phyloP scores from a whole-genome alignment of 768 basidiomycete genomes.

The Lactifluus pinguis region DNA sequence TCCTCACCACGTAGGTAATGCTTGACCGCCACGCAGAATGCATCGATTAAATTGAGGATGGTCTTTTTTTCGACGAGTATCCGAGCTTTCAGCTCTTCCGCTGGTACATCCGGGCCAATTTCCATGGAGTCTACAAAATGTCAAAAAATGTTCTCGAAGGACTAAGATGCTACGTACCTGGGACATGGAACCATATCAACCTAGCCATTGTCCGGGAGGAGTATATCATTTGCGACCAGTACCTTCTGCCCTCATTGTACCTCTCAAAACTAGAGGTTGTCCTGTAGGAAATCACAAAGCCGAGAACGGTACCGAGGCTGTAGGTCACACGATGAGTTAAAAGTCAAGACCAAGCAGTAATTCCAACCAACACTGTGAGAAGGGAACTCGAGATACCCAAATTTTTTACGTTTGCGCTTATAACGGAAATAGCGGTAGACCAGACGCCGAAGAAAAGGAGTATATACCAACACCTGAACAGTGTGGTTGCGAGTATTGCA shows the following conservation, averaged over 20 bases:
- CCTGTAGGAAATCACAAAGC: slow-evolving; percentile 65
- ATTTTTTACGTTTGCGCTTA: slow-evolving; percentile 38
- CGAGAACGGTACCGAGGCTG: slow-evolving; percentile 54
- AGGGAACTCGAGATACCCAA: slow-evolving; percentile 43
- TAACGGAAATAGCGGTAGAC: slow-evolving; percentile 47
- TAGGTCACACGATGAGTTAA: slow-evolving; percentile 24
- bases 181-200: slow-evolving; percentile 60
- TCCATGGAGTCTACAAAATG: slow-evolving; percentile 23
- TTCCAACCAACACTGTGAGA: slow-evolving; percentile 52
- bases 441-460: slow-evolving; percentile 56
- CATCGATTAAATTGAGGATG: slow-evolving; percentile 56
- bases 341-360: background rate
- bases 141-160: background rate
- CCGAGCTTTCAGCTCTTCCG: slow-evolving; percentile 35
- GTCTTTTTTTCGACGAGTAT: slow-evolving; percentile 60
- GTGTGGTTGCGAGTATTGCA: slow-evolving; percentile 31
- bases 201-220: slow-evolving; percentile 48
- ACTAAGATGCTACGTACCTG: slow-evolving; percentile 30
- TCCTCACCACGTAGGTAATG: slow-evolving; percentile 38
- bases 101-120: slow-evolving; percentile 13
- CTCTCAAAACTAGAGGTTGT: slow-evolving; percentile 67
- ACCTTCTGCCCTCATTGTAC: slow-evolving; percentile 63
- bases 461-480: slow-evolving; percentile 59
- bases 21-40: slow-evolving; percentile 56
- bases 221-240: slow-evolving; percentile 63